Evolutionary conservation across 1,139 yeast species (phyloP), one percentile per base, ranked within the genome.

Genomic region (Blastobotrys serpentis): DNA sequence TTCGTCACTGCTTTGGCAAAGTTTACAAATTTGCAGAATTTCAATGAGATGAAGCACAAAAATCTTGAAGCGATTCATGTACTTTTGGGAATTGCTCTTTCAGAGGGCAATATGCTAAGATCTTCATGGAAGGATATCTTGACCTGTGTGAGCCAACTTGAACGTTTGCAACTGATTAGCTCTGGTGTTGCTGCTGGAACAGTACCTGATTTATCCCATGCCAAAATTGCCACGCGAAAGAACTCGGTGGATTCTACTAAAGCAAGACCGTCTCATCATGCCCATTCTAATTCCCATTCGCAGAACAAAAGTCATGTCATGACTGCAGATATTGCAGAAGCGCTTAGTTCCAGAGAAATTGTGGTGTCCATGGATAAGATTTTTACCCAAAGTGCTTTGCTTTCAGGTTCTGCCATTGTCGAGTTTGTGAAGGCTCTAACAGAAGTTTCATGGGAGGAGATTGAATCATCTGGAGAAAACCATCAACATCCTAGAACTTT

Each of bases 1-100:
- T 94, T 90, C 63, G 79, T 94, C 51, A 86, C 95, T 48, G 96
- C 97, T 0, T 74, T 94, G 56, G 84, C 89, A 32, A 95, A 89
- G 67, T 90, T 88, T 62, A 82, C 92, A 49, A 86, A 87, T 58
- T 73, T 90, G 55, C 81, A 83, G 64, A 87, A 86, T 59, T 78
- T 85, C 49, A 84, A 84, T 54, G 95, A 86, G 63, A 79, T 94
- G 76, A 80, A 79, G 55, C 71, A 74, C 8, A 92, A 92, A 67
- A 88, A 89, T 64, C 82, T 92, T 14, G 82, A 81, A 51, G 97
- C 97, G 0, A 79, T 89, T 50, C 73, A 82, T 52, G 76, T 84
- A 5, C 70, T 94, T 64, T 71, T 94, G 51, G 90, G 84, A 41
- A 73, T 88, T 49, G 94, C 96, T 0, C 77, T 86, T 13, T 68